Evolutionary conservation across 1,284 basidiomycete species (phyloP).

Genomic region (Pascua sp.): DNA sequence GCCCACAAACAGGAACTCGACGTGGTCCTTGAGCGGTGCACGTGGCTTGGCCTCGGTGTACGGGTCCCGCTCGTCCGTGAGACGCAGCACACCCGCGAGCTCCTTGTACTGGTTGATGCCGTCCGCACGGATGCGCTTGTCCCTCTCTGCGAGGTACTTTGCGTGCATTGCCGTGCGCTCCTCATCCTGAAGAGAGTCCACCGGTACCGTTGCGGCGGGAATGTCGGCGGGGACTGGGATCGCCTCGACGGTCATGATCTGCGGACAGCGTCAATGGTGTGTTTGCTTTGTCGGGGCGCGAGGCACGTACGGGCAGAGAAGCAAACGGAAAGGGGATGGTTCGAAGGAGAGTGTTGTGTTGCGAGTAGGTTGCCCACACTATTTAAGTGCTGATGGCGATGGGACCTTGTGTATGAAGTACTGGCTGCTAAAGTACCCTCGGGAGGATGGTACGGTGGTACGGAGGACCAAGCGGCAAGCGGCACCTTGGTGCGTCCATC

Average conservation of each 20-base stretch:
- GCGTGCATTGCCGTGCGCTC: slow-evolving; percentile 9
- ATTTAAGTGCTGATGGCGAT: too few species aligned
- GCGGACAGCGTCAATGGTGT: background rate
- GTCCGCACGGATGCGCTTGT: slow-evolving; percentile 10
- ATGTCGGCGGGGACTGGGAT: slow-evolving; percentile 2
- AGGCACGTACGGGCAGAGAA: background rate
- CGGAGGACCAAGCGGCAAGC: too few species aligned
- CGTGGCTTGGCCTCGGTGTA: slow-evolving; percentile 10
- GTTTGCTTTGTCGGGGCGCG: background rate
- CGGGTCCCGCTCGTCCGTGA: slow-evolving; percentile 11
- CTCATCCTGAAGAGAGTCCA: slow-evolving; percentile 1
- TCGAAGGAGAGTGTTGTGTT: too few species aligned
- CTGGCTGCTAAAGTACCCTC: too few species aligned
- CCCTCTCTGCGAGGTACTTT: slow-evolving; percentile 11
- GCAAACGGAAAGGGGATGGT: too few species aligned
- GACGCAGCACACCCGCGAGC: slow-evolving; percentile 2
- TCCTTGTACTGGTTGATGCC: slow-evolving; percentile 8
- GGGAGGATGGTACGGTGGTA: too few species aligned
- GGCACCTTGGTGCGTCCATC: too few species aligned
- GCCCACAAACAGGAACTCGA: slow-evolving; percentile 13
- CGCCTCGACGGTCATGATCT: slow-evolving; percentile 5
- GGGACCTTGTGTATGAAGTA: too few species aligned
- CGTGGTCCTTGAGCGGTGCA: slow-evolving; percentile 14
- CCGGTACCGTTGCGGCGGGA: background rate
- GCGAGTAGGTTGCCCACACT: too few species aligned